Evolutionary conservation across 305 asterid species (phyloP).

Genomic region (Solanum hybrid): DNA sequence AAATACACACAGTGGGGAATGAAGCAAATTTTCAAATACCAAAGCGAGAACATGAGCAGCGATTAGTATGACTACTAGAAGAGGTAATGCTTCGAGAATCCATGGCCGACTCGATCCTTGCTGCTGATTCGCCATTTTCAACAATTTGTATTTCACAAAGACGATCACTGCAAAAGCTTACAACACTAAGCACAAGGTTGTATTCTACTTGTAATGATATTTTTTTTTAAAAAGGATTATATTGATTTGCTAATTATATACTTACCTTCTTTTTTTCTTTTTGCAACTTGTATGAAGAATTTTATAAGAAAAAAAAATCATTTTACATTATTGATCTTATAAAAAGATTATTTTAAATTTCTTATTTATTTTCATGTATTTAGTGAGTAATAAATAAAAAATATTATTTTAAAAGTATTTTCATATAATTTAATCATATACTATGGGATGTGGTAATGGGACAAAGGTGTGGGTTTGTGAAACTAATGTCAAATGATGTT

Average conservation of each 20-base stretch:
- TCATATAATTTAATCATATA: too few relatives aligned
- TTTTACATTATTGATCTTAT: not conserved
- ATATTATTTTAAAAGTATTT: too few relatives aligned
- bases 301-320: not conserved
- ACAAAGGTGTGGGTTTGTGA: not conserved
- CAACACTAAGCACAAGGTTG: not conserved
- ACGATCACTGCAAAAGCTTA: not conserved
- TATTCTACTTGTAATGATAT: not conserved
- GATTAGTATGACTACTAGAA: slow-evolving; percentile 31
- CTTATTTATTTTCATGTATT: too few relatives aligned
- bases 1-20: not conserved
- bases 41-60: slow-evolving; percentile 37
- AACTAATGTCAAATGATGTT: not conserved
- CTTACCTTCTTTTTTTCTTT: not conserved
- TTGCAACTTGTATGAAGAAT: not conserved
- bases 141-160: not conserved
- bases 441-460: not conserved
- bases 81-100: slow-evolving; percentile 30
- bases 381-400: not conserved
- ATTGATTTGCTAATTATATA: not conserved
- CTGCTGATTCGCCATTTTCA: slow-evolving; percentile 28
- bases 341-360: not conserved
- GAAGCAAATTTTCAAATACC: slow-evolving; percentile 7
- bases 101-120: slow-evolving; percentile 24
- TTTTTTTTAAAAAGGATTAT: not conserved